Evolutionary conservation across 345 rosid genomes (phyloP).

Genomic region (Salix koriyanagi): DNA sequence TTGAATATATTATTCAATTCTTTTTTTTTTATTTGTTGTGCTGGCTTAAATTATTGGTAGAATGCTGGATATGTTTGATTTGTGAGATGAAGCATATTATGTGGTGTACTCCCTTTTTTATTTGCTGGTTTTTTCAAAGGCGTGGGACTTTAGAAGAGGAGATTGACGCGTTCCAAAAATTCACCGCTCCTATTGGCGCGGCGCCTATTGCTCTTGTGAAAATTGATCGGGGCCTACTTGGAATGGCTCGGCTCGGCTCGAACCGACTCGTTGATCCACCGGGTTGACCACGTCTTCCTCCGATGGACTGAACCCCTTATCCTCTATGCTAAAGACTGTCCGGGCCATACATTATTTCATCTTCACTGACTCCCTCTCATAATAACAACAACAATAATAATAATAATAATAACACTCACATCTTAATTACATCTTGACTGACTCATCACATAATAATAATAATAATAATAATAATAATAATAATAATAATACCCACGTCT

Average conservation of each 20-base stretch:
- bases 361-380: no score
- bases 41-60: not conserved
- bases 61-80: not conserved
- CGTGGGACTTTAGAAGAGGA: not conserved
- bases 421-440: no score
- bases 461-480: no score
- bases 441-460: no score
- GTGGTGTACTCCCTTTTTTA: no score
- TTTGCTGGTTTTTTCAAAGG: not conserved
- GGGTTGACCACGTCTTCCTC: conserved; percentile 33
- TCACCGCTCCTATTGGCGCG: conserved; percentile 37
- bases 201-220: conserved; percentile 13
- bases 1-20: not conserved
- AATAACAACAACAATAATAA: no score
- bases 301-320: conserved; percentile 22
- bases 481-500: no score
- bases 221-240: not conserved
- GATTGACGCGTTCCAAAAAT: conserved; percentile 39
- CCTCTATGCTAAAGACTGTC: not conserved
- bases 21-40: not conserved
- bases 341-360: not conserved
- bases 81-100: not conserved
- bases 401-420: no score
- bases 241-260: not conserved
- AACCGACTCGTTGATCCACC: not conserved